Evolutionary conservation across 2,329 filamentous ascomycete genomes (phyloP), one percentile per base, ranked within the genome.

Genomic region (Alternaria tenuissima): DNA sequence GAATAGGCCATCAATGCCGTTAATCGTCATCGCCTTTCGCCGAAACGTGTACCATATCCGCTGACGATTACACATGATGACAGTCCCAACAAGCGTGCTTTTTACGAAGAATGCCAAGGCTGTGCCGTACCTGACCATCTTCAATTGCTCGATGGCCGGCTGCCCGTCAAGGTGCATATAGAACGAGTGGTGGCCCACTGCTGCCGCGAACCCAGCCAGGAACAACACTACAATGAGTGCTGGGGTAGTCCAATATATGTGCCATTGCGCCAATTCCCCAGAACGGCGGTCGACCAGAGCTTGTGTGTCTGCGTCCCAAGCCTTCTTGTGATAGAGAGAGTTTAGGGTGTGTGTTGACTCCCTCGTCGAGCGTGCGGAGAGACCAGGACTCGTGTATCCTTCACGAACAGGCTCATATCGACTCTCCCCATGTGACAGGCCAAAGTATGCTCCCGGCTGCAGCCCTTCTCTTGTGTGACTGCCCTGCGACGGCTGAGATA

Each of bases 41-140:
- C 76, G 65, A 55, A 79, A 74, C 0, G 77, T 78, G 41, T 74
- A 69, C 77, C 77, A 79, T 63, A 79, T 78, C 30, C 76, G 61
- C 52, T 79, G 77, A 34, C 76, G 66, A 51, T 79, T 79, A 56
- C 74, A 75, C 39, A 79, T 62, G 20, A 38, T 65, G 9, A 75
- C 70, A 3, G 66, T 65, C 7, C 74, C 76, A 8, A 78, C 76
- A 42, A 79, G 65, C 26, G 71, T 77, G 34, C 73, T 73, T 59
- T 78, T 79, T 2, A 75, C 72, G 34, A 78, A 79, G 55, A 78
- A 79, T 4, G 76, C 76, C 57, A 79, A 51, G 1, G 76, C 76
- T 8, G 76, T 79, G 7, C 77, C 77, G 22, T 76, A 76, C 22
- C 77, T 61, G 4, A 77, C 69, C 72, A 75, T 78, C 41, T 43